phyloP scores from a whole-genome alignment of 1,284 basidiomycete genomes.

The Puccinia novopanici region DNA sequence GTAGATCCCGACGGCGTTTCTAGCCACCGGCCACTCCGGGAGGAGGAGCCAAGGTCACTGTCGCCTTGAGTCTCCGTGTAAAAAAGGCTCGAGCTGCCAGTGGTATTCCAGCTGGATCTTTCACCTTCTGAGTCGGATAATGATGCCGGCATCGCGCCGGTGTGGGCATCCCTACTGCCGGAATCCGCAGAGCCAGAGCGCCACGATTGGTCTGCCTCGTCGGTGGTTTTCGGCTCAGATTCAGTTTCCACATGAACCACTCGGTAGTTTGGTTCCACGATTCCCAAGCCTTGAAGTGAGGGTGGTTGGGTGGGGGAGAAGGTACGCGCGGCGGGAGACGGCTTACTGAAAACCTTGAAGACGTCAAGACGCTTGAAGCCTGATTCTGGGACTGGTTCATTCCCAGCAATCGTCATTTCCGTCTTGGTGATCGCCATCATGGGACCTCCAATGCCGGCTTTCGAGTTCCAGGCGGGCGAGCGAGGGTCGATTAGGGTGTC shows the following conservation, averaged over 20 bases:
- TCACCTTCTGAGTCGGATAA: conserved; percentile 21
- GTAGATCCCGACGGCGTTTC: conserved; percentile 37
- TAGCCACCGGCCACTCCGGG: conserved; percentile 35
- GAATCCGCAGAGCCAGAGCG: conserved; percentile 11
- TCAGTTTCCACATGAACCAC: conserved; percentile 23
- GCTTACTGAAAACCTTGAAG: conserved; percentile 38
- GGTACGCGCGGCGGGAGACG: neutral
- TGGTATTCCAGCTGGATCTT: conserved; percentile 49
- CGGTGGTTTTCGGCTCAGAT: neutral
- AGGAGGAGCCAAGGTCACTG: conserved; percentile 35
- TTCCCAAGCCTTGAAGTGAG: conserved; percentile 37
- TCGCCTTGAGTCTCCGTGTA: conserved; percentile 48
- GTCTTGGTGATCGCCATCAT: conserved; percentile 40
- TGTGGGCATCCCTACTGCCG: neutral
- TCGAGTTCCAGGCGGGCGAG: conserved; percentile 32
- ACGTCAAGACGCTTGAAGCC: conserved; percentile 38
- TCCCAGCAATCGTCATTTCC: conserved; percentile 15
- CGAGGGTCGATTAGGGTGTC: conserved; percentile 35
- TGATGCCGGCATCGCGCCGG: conserved; percentile 5
- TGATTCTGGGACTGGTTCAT: neutral
- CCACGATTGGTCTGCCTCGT: neutral
- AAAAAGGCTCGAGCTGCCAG: conserved; percentile 45
- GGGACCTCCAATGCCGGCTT: conserved; percentile 33
- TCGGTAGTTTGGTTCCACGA: conserved; percentile 26
- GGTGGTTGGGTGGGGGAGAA: neutral